Evolutionary conservation across 192 early-diverging fungal species (phyloP).

Genomic region (Backusella tarrabulga): DNA sequence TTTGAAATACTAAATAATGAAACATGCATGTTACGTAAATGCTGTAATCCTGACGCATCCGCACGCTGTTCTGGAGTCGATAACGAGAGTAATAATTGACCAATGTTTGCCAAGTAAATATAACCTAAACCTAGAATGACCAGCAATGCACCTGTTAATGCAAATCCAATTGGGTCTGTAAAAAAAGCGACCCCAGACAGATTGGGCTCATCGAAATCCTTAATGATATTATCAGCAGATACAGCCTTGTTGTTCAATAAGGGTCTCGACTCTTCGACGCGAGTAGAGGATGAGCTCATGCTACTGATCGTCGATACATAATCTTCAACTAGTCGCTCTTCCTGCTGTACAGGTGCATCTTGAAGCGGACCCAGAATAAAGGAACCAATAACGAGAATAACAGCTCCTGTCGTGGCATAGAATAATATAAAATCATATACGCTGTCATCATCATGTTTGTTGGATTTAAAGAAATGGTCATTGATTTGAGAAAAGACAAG

Average conservation of each 20-base stretch:
- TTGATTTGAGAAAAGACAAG: slow-evolving; percentile 37
- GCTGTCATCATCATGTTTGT: slow-evolving; percentile 9
- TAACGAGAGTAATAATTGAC: slow-evolving; percentile 23
- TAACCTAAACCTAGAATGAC: slow-evolving; percentile 30
- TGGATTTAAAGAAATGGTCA: slow-evolving; percentile 28
- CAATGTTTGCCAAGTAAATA: slow-evolving; percentile 32
- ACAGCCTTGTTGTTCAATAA: not conserved
- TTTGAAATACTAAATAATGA: slow-evolving; percentile 27
- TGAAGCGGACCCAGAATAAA: slow-evolving; percentile 23
- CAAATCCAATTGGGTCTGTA: slow-evolving; percentile 23
- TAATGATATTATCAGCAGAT: not conserved
- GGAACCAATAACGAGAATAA: slow-evolving; percentile 15
- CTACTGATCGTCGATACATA: slow-evolving; percentile 9
- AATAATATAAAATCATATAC: slow-evolving; percentile 30
- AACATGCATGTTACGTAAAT: slow-evolving; percentile 32
- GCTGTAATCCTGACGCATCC: slow-evolving; percentile 6
- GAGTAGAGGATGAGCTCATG: slow-evolving; percentile 2
- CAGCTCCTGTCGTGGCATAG: not conserved
- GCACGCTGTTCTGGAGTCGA: not conserved
- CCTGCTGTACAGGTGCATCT: not conserved
- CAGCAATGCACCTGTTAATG: slow-evolving; percentile 23
- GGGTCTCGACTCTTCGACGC: slow-evolving; percentile 10
- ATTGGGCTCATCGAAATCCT: not conserved
- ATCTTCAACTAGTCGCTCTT: not conserved
- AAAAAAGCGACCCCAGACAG: slow-evolving; percentile 24